These are phyloP conservation scores for Davidsoniella neocaledoniae DNA, from an alignment of 2,329 filamentous ascomycete genomes.

Conservation along the genomic window DNA sequence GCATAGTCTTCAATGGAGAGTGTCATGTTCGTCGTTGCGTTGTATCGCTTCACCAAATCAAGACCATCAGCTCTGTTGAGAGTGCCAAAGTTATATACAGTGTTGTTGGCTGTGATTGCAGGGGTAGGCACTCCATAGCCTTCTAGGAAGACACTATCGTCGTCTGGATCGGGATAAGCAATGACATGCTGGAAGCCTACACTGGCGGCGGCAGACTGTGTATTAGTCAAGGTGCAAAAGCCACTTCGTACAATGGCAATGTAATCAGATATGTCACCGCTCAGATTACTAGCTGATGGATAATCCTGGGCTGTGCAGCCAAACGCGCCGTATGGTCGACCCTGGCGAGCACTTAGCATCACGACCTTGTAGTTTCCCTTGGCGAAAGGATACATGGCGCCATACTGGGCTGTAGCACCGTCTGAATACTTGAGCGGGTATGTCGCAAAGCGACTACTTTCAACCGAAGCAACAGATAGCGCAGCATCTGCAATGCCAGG, in stretches of 20 bases:
- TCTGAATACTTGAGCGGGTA: conserved; percentile 3
- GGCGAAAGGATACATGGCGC: conserved; percentile 7
- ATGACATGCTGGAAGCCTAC: conserved; percentile 11
- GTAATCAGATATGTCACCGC: conserved; percentile 5
- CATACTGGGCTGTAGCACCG: conserved; percentile 10
- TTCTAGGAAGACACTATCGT: conserved; percentile 7
- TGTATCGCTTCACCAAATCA: background rate
- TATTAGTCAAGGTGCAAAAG: conserved; percentile 3
- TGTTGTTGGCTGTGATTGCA: conserved; percentile 6
- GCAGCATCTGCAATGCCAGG: conserved; percentile 16
- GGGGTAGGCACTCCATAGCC: conserved; percentile 10
- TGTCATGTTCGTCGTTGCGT: background rate
- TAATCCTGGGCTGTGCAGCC: conserved; percentile 1
- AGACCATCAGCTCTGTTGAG: conserved; percentile 3
- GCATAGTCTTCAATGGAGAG: conserved; percentile 3
- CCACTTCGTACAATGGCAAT: background rate
- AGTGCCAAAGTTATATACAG: conserved; percentile 10
- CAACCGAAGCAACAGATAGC: conserved; percentile 19
- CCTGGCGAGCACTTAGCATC: background rate
- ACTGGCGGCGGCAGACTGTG: conserved; percentile 5
- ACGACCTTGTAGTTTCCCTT: conserved; percentile 8
- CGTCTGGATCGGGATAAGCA: conserved; percentile 11
- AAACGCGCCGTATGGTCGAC: background rate
- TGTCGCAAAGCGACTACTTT: conserved; percentile 12
- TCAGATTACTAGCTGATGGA: background rate